Base-by-base conservation (phyloP, 495 filamentous ascomycete species). In the Penicillium coprophilum region DNA sequence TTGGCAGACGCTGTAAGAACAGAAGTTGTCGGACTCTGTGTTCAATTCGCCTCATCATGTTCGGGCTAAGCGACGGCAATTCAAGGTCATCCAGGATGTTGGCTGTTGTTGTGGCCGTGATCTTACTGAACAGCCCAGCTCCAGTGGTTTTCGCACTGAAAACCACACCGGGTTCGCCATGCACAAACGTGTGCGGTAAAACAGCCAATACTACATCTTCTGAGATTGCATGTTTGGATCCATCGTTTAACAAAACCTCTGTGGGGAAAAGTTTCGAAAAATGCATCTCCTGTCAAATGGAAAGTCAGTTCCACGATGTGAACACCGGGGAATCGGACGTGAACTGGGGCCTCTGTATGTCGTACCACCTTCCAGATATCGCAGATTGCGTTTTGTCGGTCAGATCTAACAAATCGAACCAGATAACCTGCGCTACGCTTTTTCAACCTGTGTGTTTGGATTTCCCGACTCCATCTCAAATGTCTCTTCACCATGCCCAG, bases 331-430 rank as follows among this genome's bases (percentile, higher is more conserved):
- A 84, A 64, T 77, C 77, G 5, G 85, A 88, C 62, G 65, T 84
- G 0, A 71, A 79, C 62, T 87, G 82, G 82, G 84, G 71, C 20
- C 69, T 88, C 19, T 87, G 82, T 85, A 75, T 65, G 82, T 69
- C 23, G 52, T 45, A 23, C 8, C 51, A 53, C 28, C 23, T 28
- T 27, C 23, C 19, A 1, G 43, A 45, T 28, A 17, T 51, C 12
- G 30, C 40, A 40, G 10, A 21, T 34, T 21, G 6, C 11, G 20
- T 6, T 43, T 27, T 15, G 19, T 27, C 46, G 28, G 10, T 50
- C 27, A 24, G 38, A 21, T 24, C 56, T 64, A 56, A 57, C 31
- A 23, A 2, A 28, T 43, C n/a, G 34, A 31, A 44, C 12, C 53
- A 82, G 80, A 72, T 56, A 82, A 82, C 46, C 68, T 82, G 48